Evolutionary conservation across 768 basidiomycete species (phyloP).

Genomic region (Leccinum olivaceopallidum): DNA sequence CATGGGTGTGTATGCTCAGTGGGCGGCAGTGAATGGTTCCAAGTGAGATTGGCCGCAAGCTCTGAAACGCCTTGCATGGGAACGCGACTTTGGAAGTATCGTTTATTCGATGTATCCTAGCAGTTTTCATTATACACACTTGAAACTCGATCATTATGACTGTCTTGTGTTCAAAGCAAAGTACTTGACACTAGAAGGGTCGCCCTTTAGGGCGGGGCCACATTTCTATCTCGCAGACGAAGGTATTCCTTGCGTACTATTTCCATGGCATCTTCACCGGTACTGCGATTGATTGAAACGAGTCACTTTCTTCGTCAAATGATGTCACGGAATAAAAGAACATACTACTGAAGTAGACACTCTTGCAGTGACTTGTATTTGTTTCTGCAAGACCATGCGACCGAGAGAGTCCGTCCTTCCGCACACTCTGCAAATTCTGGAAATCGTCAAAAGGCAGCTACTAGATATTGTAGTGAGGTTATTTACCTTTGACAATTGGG

Average conservation of each 20-base stretch:
- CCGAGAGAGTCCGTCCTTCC: constrained; percentile 75
- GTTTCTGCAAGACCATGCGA: constrained; percentile 80
- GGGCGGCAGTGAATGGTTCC: constrained; percentile 50
- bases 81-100: neutral
- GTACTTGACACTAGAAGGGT: neutral
- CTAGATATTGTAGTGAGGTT: neutral
- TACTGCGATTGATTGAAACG: constrained; percentile 41
- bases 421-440: constrained; percentile 87
- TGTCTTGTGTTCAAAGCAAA: neutral
- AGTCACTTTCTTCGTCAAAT: neutral
- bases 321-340: constrained; percentile 7
- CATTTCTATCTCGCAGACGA: constrained; percentile 51
- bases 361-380: constrained; percentile 69
- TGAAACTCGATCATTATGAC: neutral
- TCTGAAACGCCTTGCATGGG: neutral
- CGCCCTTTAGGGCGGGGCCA: constrained; percentile 2
- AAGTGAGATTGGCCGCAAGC: constrained; percentile 32
- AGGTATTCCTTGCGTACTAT: constrained; percentile 71
- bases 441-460: constrained; percentile 1
- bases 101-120: constrained; percentile 11
- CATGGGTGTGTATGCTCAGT: constrained; percentile 68
- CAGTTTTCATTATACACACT: neutral
- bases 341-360: constrained; percentile 82
- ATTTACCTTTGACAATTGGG: constrained; percentile 62
- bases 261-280: constrained; percentile 74